These are phyloP conservation scores for Plasmodium inui DNA, from an alignment of 169 alveolate genomes.

Conservation along the genomic window DNA sequence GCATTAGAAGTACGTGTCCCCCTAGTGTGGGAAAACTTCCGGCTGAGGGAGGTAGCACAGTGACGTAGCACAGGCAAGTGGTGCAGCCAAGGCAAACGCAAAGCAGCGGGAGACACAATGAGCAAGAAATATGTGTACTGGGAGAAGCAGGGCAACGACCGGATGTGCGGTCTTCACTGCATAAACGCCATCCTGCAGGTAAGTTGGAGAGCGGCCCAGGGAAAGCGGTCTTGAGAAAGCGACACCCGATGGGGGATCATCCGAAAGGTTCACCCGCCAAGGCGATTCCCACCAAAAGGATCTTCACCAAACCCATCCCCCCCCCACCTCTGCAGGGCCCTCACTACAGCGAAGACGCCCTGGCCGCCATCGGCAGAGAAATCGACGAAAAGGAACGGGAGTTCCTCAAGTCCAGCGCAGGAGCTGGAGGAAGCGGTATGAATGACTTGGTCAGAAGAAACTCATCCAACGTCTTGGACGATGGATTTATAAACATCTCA, in stretches of 20 bases:
- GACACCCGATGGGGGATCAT: neutral
- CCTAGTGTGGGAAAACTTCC: neutral
- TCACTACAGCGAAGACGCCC: constrained; percentile 78
- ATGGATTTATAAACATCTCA: constrained; percentile 84
- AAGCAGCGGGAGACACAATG: constrained; percentile 8
- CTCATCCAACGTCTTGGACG: constrained; percentile 83
- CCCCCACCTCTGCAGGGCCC: constrained; percentile 78
- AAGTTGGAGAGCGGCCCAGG: neutral
- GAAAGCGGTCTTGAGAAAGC: neutral
- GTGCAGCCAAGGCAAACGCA: neutral
- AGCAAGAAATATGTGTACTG: constrained; percentile 85
- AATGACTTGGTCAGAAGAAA: constrained; percentile 62
- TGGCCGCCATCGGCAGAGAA: constrained; percentile 84
- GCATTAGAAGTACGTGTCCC: neutral
- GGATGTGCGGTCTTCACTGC: constrained; percentile 92
- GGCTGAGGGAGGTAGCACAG: neutral
- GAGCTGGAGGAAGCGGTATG: neutral
- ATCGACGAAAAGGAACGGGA: constrained; percentile 81
- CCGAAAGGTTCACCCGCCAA: neutral
- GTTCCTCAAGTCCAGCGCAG: constrained; percentile 27
- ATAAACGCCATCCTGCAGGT: constrained; percentile 90
- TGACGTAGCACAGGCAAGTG: neutral
- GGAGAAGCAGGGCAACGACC: constrained; percentile 92
- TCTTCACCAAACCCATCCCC: neutral
- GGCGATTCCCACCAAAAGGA: neutral